phyloP scores from a whole-genome alignment of 108 stramenopile genomes.

The Pseudonitzschia pungens region DNA sequence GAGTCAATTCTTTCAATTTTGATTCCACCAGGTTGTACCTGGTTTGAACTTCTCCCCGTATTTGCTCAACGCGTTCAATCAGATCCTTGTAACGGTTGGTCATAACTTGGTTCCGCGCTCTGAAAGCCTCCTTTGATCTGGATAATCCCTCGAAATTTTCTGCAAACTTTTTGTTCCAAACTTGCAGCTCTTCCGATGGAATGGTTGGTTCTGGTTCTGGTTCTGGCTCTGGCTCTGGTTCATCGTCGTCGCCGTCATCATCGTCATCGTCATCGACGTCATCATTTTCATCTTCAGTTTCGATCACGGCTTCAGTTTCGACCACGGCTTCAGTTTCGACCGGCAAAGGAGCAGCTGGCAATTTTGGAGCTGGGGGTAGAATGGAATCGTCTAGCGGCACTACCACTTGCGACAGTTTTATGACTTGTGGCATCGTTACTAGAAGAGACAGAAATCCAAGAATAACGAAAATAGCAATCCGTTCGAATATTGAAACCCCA shows the following conservation, averaged over 20 bases:
- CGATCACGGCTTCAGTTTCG: neutral
- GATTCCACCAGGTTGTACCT: neutral
- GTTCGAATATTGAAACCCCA: neutral
- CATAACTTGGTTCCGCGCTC: neutral
- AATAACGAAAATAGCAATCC: neutral
- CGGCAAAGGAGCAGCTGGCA: neutral
- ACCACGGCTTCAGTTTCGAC: neutral
- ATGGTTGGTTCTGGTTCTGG: neutral
- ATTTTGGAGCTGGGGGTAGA: neutral
- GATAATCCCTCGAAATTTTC: conserved; percentile 8
- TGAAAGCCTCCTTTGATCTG: conserved; percentile 6
- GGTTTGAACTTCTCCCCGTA: neutral
- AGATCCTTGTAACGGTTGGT: neutral
- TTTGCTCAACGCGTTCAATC: neutral
- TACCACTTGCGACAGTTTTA: conserved; percentile 8
- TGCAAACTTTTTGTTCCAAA: neutral
- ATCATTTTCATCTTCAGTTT: neutral
- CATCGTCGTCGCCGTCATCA: neutral
- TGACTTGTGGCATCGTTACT: neutral
- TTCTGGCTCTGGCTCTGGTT: too few species aligned
- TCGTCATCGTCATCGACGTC: neutral
- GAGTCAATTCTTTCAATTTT: conserved; percentile 1
- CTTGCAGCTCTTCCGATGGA: neutral
- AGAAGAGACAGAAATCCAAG: neutral
- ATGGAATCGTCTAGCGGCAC: conserved; percentile 15